phyloP scores from a whole-genome alignment of 768 basidiomycete species.

The Tylopilus plumbeoviolaceoides region DNA sequence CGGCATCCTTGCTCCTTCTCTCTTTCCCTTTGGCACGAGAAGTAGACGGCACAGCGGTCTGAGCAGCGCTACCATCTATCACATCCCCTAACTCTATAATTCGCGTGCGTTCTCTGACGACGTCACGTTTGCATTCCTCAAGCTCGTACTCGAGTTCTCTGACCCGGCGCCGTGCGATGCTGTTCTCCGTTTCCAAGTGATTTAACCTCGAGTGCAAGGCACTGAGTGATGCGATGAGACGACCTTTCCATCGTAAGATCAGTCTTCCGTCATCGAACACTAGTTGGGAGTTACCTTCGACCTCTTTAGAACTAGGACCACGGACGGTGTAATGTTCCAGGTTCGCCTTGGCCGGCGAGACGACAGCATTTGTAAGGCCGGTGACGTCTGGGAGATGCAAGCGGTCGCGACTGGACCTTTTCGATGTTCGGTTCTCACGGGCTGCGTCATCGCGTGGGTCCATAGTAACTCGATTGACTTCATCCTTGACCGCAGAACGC shows the following conservation, averaged over 20 bases:
- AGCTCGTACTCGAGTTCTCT: slow-evolving; percentile 84
- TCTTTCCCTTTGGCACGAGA: slow-evolving; percentile 28
- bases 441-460: too few species aligned
- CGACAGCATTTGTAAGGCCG: slow-evolving; percentile 73
- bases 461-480: too few species aligned
- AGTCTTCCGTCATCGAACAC: background rate
- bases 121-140: slow-evolving; percentile 78
- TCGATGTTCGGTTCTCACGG: slow-evolving; percentile 11
- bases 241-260: slow-evolving; percentile 38
- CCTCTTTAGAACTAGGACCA: slow-evolving; percentile 49
- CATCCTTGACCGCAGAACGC: slow-evolving; percentile 21
- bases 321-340: slow-evolving; percentile 49
- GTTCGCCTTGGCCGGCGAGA: slow-evolving; percentile 61
- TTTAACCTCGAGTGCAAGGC: slow-evolving; percentile 64
- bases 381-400: slow-evolving; percentile 79
- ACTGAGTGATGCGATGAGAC: slow-evolving; percentile 56
- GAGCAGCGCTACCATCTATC: slow-evolving; percentile 17
- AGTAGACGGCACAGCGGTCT: slow-evolving; percentile 15
- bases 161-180: slow-evolving; percentile 77
- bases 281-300: slow-evolving; percentile 48
- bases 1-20: slow-evolving; percentile 33
- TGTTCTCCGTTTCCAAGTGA: slow-evolving; percentile 77
- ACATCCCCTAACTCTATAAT: slow-evolving; percentile 53
- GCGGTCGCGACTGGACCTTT: slow-evolving; percentile 33
- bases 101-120: slow-evolving; percentile 62